These are phyloP conservation scores for Ogataea salicorniae DNA, from an alignment of 805 yeast species.

Conservation along the genomic window DNA sequence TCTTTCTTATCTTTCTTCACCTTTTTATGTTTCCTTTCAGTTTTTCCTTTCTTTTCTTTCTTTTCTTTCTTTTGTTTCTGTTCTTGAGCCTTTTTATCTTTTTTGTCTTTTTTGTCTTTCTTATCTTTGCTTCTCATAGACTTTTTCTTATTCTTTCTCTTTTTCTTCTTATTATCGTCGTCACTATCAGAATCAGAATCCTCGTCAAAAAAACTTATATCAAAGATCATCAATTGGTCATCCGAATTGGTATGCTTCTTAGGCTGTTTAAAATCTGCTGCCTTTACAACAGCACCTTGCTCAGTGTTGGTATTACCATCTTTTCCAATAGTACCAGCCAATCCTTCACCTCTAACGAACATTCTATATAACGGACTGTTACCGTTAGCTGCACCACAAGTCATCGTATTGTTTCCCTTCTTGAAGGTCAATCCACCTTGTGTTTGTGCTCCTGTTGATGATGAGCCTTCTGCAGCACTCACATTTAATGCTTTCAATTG, in stretches of 20 bases:
- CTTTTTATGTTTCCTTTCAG: constrained; percentile 19
- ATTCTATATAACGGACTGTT: constrained; percentile 70
- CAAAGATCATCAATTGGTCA: constrained; percentile 21
- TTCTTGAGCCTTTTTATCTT: constrained; percentile 16
- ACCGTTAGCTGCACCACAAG: constrained; percentile 42
- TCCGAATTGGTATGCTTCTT: constrained; percentile 9
- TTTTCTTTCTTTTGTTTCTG: constrained; percentile 24
- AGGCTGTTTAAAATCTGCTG: constrained; percentile 8
- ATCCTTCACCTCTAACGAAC: constrained; percentile 85
- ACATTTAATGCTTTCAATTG: constrained; percentile 71
- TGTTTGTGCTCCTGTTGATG: constrained; percentile 2
- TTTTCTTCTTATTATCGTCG: constrained; percentile 21
- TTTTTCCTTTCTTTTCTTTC: constrained; percentile 19
- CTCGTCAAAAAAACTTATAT: constrained; percentile 9
- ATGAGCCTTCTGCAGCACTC: constrained; percentile 1
- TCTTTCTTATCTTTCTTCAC: constrained; percentile 16
- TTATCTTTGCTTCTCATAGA: constrained; percentile 24
- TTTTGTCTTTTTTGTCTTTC: constrained; percentile 22
- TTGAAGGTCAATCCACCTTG: constrained; percentile 9
- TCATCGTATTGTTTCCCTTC: constrained; percentile 45
- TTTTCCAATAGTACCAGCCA: constrained; percentile 65
- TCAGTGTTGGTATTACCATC: constrained; percentile 6
- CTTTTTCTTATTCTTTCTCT: constrained; percentile 18
- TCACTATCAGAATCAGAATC: constrained; percentile 24
- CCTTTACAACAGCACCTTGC: constrained; percentile 10